Base-by-base conservation (phyloP, 257 asterid genomes). In the Vinca minor region DNA sequence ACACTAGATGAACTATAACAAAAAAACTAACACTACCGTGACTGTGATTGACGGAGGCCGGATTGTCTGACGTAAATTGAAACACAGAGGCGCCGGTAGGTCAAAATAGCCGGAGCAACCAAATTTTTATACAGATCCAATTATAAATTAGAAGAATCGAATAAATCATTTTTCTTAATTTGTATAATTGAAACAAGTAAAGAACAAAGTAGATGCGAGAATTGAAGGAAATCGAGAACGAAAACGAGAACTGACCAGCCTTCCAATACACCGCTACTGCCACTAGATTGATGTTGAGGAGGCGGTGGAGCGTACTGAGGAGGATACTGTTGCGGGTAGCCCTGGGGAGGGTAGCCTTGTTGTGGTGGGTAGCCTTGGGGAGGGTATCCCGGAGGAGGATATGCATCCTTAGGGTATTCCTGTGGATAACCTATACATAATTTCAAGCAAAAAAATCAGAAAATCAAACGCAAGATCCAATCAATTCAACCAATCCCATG, bases 321-420 rank as follows among this genome's bases (percentile, higher is more conserved):
- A 4, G 78, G 73, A 39, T 75, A 75, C 20, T 75, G 79, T 0
- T 78, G 82, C 25, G 81, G 82, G 46, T 76, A 76, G 4, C 77
- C 81, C 50, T 73, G 78, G 2, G 68, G 74, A 12, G 74, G 74
- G 39, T 69, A 69, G 26, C 76, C 67, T 50, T 59, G 60, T 5
- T 74, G 78, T 28, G 20, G 73, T 5, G 78, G 78, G 38, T 74
- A 71, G 7, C 82, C 82, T 39, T 69, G 81, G 2, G 79, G 85
- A 77, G 85, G 85, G 61, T 77, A 76, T 1, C 85, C 83, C 7
- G 71, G 74, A 10, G 79, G 84, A n/a, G 79, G 81, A 65, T 79
- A 76, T 1, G 77, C 77, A 34, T 76, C 80, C 69, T 76, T 76
- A 0, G 80, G 71, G 32, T 76, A 71, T 68, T 71, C 77, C 56